These are phyloP conservation scores for Leccinum subrobustum DNA, from an alignment of 1,284 basidiomycete genomes.

Conservation along the genomic window DNA sequence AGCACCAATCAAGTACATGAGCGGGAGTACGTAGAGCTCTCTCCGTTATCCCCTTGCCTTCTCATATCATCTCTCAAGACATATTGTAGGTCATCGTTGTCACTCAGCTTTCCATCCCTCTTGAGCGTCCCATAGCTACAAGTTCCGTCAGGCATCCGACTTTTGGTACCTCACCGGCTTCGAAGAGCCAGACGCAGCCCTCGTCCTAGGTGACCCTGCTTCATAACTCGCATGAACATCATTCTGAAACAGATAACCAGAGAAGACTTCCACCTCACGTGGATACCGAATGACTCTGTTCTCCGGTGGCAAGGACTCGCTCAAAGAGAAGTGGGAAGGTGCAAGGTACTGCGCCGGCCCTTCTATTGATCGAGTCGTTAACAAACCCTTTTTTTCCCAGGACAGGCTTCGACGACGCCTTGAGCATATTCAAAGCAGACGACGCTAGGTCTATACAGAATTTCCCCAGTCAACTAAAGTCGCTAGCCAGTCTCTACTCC, in stretches of 20 bases:
- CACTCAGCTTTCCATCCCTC: neutral
- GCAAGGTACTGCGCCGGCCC: conserved; percentile 47
- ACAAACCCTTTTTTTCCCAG: conserved; percentile 30
- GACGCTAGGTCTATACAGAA: conserved; percentile 58
- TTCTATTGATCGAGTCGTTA: neutral
- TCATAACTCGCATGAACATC: neutral
- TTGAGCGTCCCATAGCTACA: conserved; percentile 64
- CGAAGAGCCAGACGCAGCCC: conserved; percentile 88
- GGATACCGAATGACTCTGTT: conserved; percentile 93
- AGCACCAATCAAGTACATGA: conserved; percentile 85
- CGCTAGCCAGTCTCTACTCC: conserved; percentile 37
- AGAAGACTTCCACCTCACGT: conserved; percentile 62
- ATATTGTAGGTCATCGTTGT: conserved; percentile 47
- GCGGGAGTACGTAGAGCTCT: conserved; percentile 61
- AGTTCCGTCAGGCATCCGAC: conserved; percentile 91
- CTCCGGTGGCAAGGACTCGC: conserved; percentile 72
- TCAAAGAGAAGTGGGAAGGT: conserved; percentile 92
- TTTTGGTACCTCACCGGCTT: conserved; percentile 97
- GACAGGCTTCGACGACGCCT: conserved; percentile 61
- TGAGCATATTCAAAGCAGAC: conserved; percentile 72
- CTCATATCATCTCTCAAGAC: conserved; percentile 22
- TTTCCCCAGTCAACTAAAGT: conserved; percentile 53
- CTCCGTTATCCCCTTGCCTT: conserved; percentile 2
- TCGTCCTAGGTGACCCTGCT: conserved; percentile 67
- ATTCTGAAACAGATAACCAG: conserved; percentile 32